Evolutionary conservation across 1,284 basidiomycete genomes (phyloP).

Genomic region (Fomitopsis betulina): DNA sequence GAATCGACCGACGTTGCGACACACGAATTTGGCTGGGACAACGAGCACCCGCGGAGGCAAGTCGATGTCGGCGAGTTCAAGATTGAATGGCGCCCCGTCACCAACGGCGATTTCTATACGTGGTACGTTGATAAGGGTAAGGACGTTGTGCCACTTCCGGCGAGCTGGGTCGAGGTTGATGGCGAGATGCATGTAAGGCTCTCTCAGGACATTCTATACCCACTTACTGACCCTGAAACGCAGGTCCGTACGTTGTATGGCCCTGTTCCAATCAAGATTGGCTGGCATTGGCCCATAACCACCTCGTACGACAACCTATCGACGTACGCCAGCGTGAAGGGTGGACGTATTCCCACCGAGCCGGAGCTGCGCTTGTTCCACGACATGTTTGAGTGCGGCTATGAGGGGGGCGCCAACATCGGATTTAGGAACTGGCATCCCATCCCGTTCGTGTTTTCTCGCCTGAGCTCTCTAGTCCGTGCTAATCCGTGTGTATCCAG

Average conservation of each 20-base stretch:
- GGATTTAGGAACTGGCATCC: slow-evolving; percentile 96
- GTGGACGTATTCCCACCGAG: slow-evolving; percentile 90
- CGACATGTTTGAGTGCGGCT: slow-evolving; percentile 65
- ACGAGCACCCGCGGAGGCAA: slow-evolving; percentile 73
- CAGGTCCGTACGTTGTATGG: slow-evolving; percentile 87
- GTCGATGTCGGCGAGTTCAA: slow-evolving; percentile 60
- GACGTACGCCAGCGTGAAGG: slow-evolving; percentile 77
- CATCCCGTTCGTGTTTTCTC: slow-evolving; percentile 59
- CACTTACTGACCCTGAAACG: neutral
- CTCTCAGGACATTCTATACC: neutral
- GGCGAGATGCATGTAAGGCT: slow-evolving; percentile 46
- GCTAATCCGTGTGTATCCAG: slow-evolving; percentile 28
- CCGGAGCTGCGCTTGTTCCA: slow-evolving; percentile 80
- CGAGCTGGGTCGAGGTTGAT: slow-evolving; percentile 60
- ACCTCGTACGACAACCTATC: slow-evolving; percentile 79
- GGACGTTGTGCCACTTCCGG: slow-evolving; percentile 46
- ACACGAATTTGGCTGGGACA: slow-evolving; percentile 95
- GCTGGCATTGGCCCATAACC: slow-evolving; percentile 83
- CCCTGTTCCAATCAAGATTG: slow-evolving; percentile 72
- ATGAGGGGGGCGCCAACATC: slow-evolving; percentile 73
- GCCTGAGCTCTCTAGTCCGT: neutral
- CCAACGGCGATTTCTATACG: slow-evolving; percentile 73
- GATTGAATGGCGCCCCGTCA: slow-evolving; percentile 82
- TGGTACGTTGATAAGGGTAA: slow-evolving; percentile 45
- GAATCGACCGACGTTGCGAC: slow-evolving; percentile 34